phyloP scores from a whole-genome alignment of 768 basidiomycete genomes.

The Gautieria morchelliformis region DNA sequence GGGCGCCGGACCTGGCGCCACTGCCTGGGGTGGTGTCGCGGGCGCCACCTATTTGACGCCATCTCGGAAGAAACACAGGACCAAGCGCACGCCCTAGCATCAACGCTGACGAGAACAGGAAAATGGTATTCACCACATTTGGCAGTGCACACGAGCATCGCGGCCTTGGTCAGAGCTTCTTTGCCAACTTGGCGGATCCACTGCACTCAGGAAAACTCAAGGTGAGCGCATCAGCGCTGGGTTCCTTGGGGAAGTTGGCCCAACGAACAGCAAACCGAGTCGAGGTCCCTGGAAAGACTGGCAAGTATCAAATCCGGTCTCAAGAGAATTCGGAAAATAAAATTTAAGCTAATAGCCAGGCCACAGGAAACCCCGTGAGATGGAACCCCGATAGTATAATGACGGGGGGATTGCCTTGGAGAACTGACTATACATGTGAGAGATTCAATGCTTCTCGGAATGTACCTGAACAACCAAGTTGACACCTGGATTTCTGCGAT shows the following conservation, averaged over 20 bases:
- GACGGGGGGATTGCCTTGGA: too few species aligned
- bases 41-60: too few species aligned
- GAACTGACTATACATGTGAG: too few species aligned
- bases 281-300: background rate
- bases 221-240: background rate
- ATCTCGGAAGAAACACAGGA: too few species aligned
- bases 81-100: background rate
- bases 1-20: too few species aligned
- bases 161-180: constrained; percentile 9
- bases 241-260: background rate
- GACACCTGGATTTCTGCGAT: too few species aligned
- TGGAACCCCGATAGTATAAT: too few species aligned
- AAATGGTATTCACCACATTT: constrained; percentile 9
- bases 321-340: constrained; percentile 4
- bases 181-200: constrained; percentile 3
- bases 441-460: too few species aligned
- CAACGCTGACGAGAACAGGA: background rate
- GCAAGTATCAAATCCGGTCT: too few species aligned
- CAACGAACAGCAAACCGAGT: background rate
- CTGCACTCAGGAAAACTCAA: background rate
- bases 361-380: constrained; percentile 24
- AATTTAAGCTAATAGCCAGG: constrained; percentile 35
- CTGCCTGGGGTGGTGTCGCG: too few species aligned
- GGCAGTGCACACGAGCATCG: background rate
- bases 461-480: too few species aligned